Evolutionary conservation across 2,329 filamentous ascomycete genomes (phyloP).

Genomic region (Beauveria sp.): DNA sequence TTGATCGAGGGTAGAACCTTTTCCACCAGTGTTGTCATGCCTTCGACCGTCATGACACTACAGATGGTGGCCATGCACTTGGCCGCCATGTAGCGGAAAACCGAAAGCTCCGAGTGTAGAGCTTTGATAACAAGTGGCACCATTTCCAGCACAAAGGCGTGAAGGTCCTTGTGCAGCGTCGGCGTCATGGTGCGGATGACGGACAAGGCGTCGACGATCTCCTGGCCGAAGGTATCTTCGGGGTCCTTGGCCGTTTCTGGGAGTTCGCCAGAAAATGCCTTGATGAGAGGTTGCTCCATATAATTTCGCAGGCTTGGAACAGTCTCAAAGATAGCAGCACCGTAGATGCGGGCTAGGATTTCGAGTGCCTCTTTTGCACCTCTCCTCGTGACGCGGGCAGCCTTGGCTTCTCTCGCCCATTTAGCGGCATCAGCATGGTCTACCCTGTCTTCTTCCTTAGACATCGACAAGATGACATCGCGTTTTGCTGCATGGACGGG

Average conservation of each 20-base stretch:
- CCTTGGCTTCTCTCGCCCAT: conserved; percentile 82
- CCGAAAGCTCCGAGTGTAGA: conserved; percentile 78
- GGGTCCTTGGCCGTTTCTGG: conserved; percentile 67
- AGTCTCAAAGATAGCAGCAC: conserved; percentile 65
- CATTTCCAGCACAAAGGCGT: conserved; percentile 73
- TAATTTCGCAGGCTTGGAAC: conserved; percentile 75
- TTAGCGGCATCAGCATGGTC: conserved; percentile 87
- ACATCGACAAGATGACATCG: conserved; percentile 79
- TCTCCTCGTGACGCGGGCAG: conserved; percentile 80
- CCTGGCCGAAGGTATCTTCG: conserved; percentile 72
- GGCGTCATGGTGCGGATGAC: conserved; percentile 87
- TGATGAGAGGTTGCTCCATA: conserved; percentile 73
- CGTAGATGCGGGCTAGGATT: conserved; percentile 75
- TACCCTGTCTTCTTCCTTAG: conserved; percentile 92
- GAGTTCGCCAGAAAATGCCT: conserved; percentile 65
- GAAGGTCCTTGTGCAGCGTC: conserved; percentile 69
- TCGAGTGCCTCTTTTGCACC: conserved; percentile 93
- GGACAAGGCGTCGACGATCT: conserved; percentile 89
- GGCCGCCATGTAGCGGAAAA: conserved; percentile 92
- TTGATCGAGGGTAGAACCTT: conserved; percentile 86
- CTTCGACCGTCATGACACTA: conserved; percentile 89
- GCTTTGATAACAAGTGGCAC: conserved; percentile 83
- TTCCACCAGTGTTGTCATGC: conserved; percentile 93
- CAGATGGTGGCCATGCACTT: conserved; percentile 97
- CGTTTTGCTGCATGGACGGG: conserved; percentile 72